Evolutionary conservation across 139 green algal species (phyloP).

Genomic region (Picocystis salinarum): DNA sequence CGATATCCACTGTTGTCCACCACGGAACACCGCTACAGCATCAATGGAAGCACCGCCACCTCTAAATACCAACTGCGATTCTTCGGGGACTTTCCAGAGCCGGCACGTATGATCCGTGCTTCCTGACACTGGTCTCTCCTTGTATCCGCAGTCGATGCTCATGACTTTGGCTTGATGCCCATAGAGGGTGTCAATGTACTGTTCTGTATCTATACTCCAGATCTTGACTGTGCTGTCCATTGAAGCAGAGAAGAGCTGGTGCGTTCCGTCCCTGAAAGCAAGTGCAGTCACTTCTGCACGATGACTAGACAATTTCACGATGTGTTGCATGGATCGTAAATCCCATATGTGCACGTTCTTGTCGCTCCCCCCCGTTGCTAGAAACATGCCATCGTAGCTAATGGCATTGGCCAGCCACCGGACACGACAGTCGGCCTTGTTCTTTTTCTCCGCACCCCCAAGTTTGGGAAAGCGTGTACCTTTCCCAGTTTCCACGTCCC

Average conservation of each 20-base stretch:
- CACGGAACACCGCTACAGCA: neutral
- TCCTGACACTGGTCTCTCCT: slow-evolving; percentile 51
- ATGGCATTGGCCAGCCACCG: slow-evolving; percentile 46
- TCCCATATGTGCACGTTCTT: slow-evolving; percentile 71
- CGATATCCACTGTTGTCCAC: slow-evolving; percentile 19
- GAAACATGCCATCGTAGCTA: slow-evolving; percentile 37
- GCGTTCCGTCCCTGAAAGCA: slow-evolving; percentile 57
- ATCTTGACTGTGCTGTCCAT: slow-evolving; percentile 68
- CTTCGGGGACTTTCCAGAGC: slow-evolving; percentile 90
- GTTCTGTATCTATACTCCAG: slow-evolving; percentile 77
- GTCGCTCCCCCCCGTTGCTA: slow-evolving; percentile 66
- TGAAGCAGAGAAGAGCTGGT: slow-evolving; percentile 53
- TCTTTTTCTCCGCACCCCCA: slow-evolving; percentile 9
- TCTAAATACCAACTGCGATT: slow-evolving; percentile 87
- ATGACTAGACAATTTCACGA: slow-evolving; percentile 41
- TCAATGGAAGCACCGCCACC: slow-evolving; percentile 29
- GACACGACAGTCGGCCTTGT: slow-evolving; percentile 6
- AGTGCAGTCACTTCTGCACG: slow-evolving; percentile 50
- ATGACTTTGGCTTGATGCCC: slow-evolving; percentile 62
- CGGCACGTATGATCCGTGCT: slow-evolving; percentile 66
- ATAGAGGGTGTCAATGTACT: slow-evolving; percentile 90
- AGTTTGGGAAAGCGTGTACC: slow-evolving; percentile 12
- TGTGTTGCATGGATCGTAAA: slow-evolving; percentile 13
- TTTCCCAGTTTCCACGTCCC: slow-evolving; percentile 52
- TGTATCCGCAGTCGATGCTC: slow-evolving; percentile 36